Percentiles rank a stretch among this genome's conserved stretches.
Evolutionary conservation across 2,329 filamentous ascomycete genomes (phyloP).

Genomic region (Leptographium wingfieldii): DNA sequence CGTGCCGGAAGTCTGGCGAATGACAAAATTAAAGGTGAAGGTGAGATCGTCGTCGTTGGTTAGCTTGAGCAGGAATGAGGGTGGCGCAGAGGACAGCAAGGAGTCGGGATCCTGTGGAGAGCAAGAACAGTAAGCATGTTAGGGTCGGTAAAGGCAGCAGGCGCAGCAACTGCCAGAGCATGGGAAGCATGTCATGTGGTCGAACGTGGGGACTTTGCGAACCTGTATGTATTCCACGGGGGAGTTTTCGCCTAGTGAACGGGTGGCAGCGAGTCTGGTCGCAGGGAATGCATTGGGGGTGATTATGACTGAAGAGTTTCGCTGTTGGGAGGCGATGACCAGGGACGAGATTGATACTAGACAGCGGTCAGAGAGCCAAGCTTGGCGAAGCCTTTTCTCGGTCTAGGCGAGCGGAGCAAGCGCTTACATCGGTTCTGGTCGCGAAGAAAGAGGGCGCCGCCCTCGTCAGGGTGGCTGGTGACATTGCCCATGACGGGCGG

Average conservation of each 20-base stretch:
- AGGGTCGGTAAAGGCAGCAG: conserved; percentile 7
- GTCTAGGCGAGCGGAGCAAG: not conserved
- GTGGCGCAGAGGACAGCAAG: conserved; percentile 32
- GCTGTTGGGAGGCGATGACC: conserved; percentile 65
- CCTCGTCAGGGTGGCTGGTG: conserved; percentile 78
- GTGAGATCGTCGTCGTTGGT: conserved; percentile 83
- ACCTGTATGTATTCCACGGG: conserved; percentile 91
- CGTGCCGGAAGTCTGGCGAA: conserved; percentile 38
- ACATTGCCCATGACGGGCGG: conserved; percentile 70
- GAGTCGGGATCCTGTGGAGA: conserved; percentile 63
- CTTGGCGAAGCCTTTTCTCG: too few relatives aligned
- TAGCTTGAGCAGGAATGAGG: conserved; percentile 75
- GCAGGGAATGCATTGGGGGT: conserved; percentile 81
- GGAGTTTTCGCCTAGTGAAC: conserved; percentile 58
- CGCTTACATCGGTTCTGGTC: conserved; percentile 80
- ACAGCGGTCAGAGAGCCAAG: conserved; percentile 13
- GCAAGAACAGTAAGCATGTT: conserved; percentile 9
- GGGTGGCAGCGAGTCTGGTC: conserved; percentile 59
- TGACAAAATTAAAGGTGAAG: conserved; percentile 85
- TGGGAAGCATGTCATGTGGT: not conserved
- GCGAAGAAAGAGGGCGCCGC: conserved; percentile 65
- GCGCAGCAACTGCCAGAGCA: not conserved
- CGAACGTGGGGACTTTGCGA: conserved; percentile 9
- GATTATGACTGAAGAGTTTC: conserved; percentile 64
- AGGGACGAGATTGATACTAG: conserved; percentile 80